Evolutionary conservation across 1,284 basidiomycete species (phyloP).

Genomic region (Malassezia sp.): DNA sequence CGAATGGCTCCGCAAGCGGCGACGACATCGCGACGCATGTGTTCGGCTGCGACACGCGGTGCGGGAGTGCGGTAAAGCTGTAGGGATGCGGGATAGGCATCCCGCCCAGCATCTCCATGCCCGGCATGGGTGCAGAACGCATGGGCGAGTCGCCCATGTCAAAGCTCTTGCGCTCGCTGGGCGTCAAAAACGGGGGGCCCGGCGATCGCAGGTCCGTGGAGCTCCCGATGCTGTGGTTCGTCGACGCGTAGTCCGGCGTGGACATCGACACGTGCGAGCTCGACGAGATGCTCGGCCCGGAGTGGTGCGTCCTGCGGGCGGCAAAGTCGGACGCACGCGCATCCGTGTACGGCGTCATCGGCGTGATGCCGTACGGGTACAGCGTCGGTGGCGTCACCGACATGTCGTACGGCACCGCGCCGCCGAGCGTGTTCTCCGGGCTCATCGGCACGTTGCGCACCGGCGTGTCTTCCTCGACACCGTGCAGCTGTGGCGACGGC

Average conservation of each 20-base stretch:
- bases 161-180: neutral
- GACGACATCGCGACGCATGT: no score
- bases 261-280: slow-evolving; percentile 1
- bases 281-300: slow-evolving; percentile 2
- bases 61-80: no score
- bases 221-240: slow-evolving; percentile 5
- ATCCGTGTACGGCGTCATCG: slow-evolving; percentile 4
- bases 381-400: neutral
- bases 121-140: neutral
- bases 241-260: slow-evolving; percentile 8
- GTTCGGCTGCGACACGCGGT: neutral
- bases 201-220: slow-evolving; percentile 2
- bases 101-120: slow-evolving; percentile 7
- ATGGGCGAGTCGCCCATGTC: slow-evolving; percentile 2
- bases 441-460: no score
- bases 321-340: neutral
- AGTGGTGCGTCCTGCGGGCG: slow-evolving; percentile 3
- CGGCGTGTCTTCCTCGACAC: no score
- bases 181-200: neutral
- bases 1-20: slow-evolving; percentile 2
- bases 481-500: no score
- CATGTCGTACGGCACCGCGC: slow-evolving; percentile 1
- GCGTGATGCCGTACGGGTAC: neutral
- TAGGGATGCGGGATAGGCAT: no score
- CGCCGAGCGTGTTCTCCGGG: neutral